These are phyloP conservation scores for Dactylellina parvicollis DNA, from an alignment of 2,329 filamentous ascomycete species.

Conservation along the genomic window DNA sequence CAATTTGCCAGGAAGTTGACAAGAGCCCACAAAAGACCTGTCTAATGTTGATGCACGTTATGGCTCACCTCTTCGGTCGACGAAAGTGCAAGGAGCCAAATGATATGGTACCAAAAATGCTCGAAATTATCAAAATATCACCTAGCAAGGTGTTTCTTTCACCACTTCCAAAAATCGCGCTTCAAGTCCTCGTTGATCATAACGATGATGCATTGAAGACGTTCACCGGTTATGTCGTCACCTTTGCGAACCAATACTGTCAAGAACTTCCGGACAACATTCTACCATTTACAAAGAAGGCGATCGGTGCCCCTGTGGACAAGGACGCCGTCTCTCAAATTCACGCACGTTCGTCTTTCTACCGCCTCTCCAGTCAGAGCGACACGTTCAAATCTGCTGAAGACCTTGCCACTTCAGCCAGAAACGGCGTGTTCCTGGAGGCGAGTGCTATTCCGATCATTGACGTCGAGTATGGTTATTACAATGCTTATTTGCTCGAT, in stretches of 20 bases:
- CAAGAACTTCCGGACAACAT: slow-evolving; percentile 64
- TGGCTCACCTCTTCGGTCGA: slow-evolving; percentile 77
- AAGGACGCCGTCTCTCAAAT: slow-evolving; percentile 54
- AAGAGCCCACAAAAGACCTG: slow-evolving; percentile 66
- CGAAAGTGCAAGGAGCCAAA: slow-evolving; percentile 48
- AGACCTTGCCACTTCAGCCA: slow-evolving; percentile 73
- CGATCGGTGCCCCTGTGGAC: slow-evolving; percentile 18
- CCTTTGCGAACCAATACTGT: slow-evolving; percentile 74
- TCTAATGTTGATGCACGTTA: slow-evolving; percentile 72
- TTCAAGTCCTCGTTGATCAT: slow-evolving; percentile 69
- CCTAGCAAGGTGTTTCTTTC: slow-evolving; percentile 75
- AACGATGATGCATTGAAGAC: slow-evolving; percentile 73
- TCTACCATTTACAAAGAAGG: slow-evolving; percentile 68
- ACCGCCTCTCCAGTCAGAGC: slow-evolving; percentile 74
- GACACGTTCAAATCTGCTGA: slow-evolving; percentile 73
- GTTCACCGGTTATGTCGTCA: slow-evolving; percentile 75
- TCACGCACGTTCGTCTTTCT: slow-evolving; percentile 71
- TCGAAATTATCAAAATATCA: slow-evolving; percentile 66
- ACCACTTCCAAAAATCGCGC: slow-evolving; percentile 69
- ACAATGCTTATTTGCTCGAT: slow-evolving; percentile 77
- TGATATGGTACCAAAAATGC: slow-evolving; percentile 62
- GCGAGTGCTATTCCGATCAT: slow-evolving; percentile 76
- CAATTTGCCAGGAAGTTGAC: slow-evolving; percentile 70
- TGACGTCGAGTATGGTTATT: slow-evolving; percentile 66
- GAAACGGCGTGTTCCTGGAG: slow-evolving; percentile 78